phyloP scores from a whole-genome alignment of 768 basidiomycete genomes.

The Termitomyces sp. region DNA sequence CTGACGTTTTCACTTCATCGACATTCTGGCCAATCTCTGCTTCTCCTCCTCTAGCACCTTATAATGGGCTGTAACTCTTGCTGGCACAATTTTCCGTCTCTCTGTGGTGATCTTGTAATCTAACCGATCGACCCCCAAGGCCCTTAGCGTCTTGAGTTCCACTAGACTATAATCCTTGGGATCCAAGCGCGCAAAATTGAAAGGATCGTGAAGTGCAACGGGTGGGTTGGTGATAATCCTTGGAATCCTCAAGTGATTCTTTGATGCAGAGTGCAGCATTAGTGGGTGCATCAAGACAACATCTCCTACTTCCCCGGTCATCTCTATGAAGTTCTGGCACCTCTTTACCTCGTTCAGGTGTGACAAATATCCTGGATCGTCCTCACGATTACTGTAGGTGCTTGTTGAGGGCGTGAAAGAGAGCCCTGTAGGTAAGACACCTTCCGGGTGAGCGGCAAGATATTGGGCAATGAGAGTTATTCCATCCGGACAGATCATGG shows the following conservation, averaged over 20 bases:
- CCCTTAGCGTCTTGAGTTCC: conserved; percentile 52
- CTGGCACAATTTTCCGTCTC: conserved; percentile 41
- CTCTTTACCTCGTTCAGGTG: conserved; percentile 37
- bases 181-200: conserved; percentile 41
- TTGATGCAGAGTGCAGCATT: conserved; percentile 61
- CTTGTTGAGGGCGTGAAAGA: conserved; percentile 44
- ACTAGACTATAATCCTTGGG: conserved; percentile 48
- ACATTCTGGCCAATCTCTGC: conserved; percentile 24
- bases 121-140: conserved; percentile 40
- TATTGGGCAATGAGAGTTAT: conserved; percentile 43
- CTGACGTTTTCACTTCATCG: not conserved
- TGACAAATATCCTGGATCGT: conserved; percentile 39
- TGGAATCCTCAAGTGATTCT: conserved; percentile 49
- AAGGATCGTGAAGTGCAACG: conserved; percentile 47
- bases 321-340: conserved; percentile 41
- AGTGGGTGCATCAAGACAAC: conserved; percentile 59
- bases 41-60: conserved; percentile 47
- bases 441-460: conserved; percentile 46
- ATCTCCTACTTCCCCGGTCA: conserved; percentile 58
- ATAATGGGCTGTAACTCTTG: conserved; percentile 34
- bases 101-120: conserved; percentile 43
- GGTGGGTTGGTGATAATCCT: conserved; percentile 66
- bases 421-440: conserved; percentile 37
- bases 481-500: conserved; percentile 55
- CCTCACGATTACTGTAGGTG: conserved; percentile 23